These are phyloP conservation scores for Phytophthora niederhauseri DNA, from an alignment of 352 stramenopile species.

Conservation along the genomic window DNA sequence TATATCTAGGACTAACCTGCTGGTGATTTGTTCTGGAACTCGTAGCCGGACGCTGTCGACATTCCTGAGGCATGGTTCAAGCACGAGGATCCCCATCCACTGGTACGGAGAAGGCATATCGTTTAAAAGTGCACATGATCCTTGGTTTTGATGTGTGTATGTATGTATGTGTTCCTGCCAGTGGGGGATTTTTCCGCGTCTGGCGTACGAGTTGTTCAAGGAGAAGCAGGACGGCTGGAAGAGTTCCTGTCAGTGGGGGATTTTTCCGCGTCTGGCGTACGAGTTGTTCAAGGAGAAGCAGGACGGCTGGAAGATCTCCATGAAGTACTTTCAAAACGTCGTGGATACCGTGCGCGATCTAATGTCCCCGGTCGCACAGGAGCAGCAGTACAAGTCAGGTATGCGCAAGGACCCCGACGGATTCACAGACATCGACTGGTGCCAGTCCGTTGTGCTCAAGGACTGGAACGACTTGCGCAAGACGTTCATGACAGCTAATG, in stretches of 20 bases:
- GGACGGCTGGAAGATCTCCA: constrained; percentile 96
- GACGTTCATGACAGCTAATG: constrained; percentile 93
- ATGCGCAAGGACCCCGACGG: constrained; percentile 95
- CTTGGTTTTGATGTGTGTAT: background rate
- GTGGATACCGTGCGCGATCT: constrained; percentile 95
- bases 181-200: constrained; percentile 93
- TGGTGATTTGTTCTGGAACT: constrained; percentile 7
- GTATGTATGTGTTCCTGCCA: constrained; percentile 12
- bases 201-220: constrained; percentile 95
- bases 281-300: constrained; percentile 95
- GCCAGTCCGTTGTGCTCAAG: constrained; percentile 91
- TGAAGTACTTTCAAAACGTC: constrained; percentile 98
- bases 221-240: constrained; percentile 96
- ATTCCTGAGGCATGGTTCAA: constrained; percentile 96
- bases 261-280: constrained; percentile 93
- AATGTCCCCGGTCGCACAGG: constrained; percentile 93
- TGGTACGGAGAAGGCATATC: constrained; percentile 37
- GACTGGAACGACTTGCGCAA: constrained; percentile 93
- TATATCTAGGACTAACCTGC: background rate
- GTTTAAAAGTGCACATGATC: constrained; percentile 1
- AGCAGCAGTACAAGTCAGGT: constrained; percentile 95
- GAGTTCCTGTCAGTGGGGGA: constrained; percentile 84
- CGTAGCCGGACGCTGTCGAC: constrained; percentile 88
- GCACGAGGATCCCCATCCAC: constrained; percentile 85
- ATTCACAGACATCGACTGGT: constrained; percentile 97